phyloP scores from a whole-genome alignment of 352 stramenopile genomes.

The Pythium sp. region DNA sequence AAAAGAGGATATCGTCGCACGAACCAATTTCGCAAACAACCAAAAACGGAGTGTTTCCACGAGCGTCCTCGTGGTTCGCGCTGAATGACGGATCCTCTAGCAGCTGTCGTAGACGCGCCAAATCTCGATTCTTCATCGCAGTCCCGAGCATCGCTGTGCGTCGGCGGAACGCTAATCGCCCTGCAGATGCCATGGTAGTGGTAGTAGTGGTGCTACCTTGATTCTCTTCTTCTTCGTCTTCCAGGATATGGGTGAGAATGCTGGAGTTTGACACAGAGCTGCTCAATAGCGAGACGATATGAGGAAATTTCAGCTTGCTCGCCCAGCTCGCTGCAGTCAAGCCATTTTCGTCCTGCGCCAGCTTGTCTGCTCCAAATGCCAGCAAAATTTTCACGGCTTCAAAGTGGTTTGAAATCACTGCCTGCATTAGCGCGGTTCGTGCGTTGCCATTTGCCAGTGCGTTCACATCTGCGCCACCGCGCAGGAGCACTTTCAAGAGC shows the following conservation, averaged over 20 bases:
- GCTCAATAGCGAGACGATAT: slow-evolving; percentile 33
- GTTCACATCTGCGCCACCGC: slow-evolving; percentile 37
- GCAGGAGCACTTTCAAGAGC: slow-evolving; percentile 38
- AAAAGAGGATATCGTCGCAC: slow-evolving; percentile 32
- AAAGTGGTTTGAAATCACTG: slow-evolving; percentile 36
- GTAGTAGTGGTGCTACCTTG: background rate
- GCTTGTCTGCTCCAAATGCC: slow-evolving; percentile 35
- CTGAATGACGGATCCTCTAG: slow-evolving; percentile 31
- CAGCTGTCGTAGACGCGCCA: slow-evolving; percentile 33
- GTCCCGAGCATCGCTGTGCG: slow-evolving; percentile 32
- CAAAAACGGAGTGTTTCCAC: slow-evolving; percentile 46
- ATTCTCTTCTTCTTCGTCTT: slow-evolving; percentile 35
- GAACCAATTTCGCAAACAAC: slow-evolving; percentile 26
- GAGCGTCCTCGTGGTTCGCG: slow-evolving; percentile 45
- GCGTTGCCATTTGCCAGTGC: slow-evolving; percentile 20
- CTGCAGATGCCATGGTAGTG: background rate
- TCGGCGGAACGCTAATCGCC: slow-evolving; percentile 13
- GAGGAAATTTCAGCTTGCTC: slow-evolving; percentile 20
- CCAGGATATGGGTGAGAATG: slow-evolving; percentile 33
- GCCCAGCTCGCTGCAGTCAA: slow-evolving; percentile 40
- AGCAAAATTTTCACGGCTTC: slow-evolving; percentile 37
- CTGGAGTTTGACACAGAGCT: slow-evolving; percentile 19
- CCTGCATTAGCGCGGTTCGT: slow-evolving; percentile 49
- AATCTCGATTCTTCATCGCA: slow-evolving; percentile 30
- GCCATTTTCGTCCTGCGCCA: slow-evolving; percentile 22